Percentiles rank a stretch among this genome's conserved stretches.
phyloP scores from a whole-genome alignment of 257 asterid genomes.

The Solanum pimpinellifolium region DNA sequence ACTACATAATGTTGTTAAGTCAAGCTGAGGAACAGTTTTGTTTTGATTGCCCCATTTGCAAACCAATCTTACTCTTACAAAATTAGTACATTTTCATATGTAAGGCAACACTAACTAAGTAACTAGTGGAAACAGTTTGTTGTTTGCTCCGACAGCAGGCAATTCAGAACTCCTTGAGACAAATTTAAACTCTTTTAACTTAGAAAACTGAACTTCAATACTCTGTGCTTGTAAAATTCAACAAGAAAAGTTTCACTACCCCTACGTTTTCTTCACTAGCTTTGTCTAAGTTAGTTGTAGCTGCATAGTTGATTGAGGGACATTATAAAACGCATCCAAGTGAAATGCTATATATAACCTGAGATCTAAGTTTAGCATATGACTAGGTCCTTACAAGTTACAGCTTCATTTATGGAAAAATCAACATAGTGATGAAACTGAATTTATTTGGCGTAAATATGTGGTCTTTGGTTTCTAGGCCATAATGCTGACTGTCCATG shows the following conservation, averaged over 20 bases:
- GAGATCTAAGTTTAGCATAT: neutral
- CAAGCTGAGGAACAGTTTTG: conserved; percentile 68
- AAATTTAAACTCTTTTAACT: neutral
- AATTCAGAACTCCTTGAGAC: neutral
- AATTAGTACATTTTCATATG: neutral
- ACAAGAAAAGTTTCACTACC: neutral
- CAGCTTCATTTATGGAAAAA: neutral
- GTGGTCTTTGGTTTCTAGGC: neutral
- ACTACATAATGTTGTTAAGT: conserved; percentile 16
- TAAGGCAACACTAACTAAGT: neutral
- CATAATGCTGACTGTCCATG: neutral
- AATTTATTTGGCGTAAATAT: neutral
- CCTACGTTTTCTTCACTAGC: neutral
- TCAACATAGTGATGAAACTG: neutral
- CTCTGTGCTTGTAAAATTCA: neutral
- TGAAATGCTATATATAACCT: neutral
- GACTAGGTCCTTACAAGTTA: neutral
- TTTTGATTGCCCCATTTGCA: conserved; percentile 13
- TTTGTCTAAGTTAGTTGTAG: neutral
- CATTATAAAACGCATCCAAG: neutral
- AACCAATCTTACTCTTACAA: neutral
- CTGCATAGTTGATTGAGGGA: neutral
- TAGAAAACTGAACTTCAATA: neutral
- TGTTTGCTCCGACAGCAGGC: neutral
- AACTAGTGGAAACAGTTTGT: neutral